Conservation (phyloP, 768 basidiomycete genomes). For the Pulveroboletus sp. region DNA sequence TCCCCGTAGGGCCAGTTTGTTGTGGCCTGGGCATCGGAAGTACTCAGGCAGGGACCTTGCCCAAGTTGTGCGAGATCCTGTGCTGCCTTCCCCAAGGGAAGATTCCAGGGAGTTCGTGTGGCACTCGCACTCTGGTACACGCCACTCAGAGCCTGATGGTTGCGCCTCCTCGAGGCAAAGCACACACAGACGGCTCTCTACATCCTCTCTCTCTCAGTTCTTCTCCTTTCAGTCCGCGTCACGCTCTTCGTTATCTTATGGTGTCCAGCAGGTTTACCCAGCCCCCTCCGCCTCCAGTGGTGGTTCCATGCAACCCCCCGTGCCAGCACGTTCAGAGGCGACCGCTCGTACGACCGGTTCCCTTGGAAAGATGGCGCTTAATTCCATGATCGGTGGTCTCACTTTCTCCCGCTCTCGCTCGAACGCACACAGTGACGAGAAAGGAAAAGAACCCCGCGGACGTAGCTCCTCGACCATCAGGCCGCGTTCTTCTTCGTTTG, state of each 20-base stretch:
- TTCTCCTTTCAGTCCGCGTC: conserved; percentile 21
- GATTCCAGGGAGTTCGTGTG: not conserved
- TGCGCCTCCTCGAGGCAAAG: conserved; percentile 16
- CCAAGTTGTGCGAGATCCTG: conserved; percentile 13
- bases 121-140: not conserved
- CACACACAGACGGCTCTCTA: conserved; percentile 20
- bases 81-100: conserved; percentile 16
- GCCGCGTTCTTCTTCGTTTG: conserved; percentile 48
- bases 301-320: conserved; percentile 4
- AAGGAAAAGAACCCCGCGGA: conserved; percentile 48
- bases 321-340: conserved; percentile 32
- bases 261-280: conserved; percentile 18
- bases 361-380: conserved; percentile 61
- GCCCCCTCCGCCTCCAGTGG: conserved; percentile 3
- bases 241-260: conserved; percentile 15
- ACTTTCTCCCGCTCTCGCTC: conserved; percentile 61
- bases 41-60: conserved; percentile 14
- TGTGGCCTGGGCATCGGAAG: conserved; percentile 27
- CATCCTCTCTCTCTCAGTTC: conserved; percentile 22
- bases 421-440: conserved; percentile 36
- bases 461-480: conserved; percentile 41
- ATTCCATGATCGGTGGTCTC: conserved; percentile 65
- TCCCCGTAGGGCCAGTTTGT: conserved; percentile 25
- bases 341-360: conserved; percentile 39
- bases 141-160: conserved; percentile 1